phyloP scores from a whole-genome alignment of 139 green algal genomes.

The Astrephomene gubernaculifera region DNA sequence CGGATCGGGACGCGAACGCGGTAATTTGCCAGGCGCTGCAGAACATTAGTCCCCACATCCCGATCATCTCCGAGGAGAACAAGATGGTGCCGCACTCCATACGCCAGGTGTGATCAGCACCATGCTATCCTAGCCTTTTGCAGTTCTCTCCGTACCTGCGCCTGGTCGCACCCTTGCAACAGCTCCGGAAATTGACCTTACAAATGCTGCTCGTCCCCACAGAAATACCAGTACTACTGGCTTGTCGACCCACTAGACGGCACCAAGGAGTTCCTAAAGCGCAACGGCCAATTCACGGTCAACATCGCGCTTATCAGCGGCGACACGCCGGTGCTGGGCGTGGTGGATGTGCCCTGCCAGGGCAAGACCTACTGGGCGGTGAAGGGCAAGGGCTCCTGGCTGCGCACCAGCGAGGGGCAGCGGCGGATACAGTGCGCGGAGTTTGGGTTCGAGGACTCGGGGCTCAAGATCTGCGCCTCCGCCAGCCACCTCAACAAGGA shows the following conservation, averaged over 20 bases:
- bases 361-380: slow-evolving; percentile 71
- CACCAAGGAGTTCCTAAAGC: slow-evolving; percentile 95
- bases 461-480: slow-evolving; percentile 69
- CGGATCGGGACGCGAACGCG: slow-evolving; percentile 81
- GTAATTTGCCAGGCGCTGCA: slow-evolving; percentile 78
- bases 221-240: slow-evolving; percentile 86
- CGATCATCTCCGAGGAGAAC: slow-evolving; percentile 92
- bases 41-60: slow-evolving; percentile 79
- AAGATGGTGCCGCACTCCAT: slow-evolving; percentile 68
- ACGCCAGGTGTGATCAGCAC: slow-evolving; percentile 64
- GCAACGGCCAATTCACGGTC: slow-evolving; percentile 90
- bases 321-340: slow-evolving; percentile 77
- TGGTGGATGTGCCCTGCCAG: slow-evolving; percentile 83
- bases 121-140: too few species aligned
- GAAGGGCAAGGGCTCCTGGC: slow-evolving; percentile 79
- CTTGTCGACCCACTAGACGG: slow-evolving; percentile 90
- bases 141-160: too few species aligned
- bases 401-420: slow-evolving; percentile 54
- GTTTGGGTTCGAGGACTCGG: slow-evolving; percentile 57
- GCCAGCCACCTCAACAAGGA: slow-evolving; percentile 71
- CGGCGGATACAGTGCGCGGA: slow-evolving; percentile 51
- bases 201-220: background rate
- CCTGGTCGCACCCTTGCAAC: too few species aligned
- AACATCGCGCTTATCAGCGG: slow-evolving; percentile 85
- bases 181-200: too few species aligned